Evolutionary conservation across 257 asterid species (phyloP), one percentile per base, ranked within the genome.

Genomic region (Paraleonurus japonicus): DNA sequence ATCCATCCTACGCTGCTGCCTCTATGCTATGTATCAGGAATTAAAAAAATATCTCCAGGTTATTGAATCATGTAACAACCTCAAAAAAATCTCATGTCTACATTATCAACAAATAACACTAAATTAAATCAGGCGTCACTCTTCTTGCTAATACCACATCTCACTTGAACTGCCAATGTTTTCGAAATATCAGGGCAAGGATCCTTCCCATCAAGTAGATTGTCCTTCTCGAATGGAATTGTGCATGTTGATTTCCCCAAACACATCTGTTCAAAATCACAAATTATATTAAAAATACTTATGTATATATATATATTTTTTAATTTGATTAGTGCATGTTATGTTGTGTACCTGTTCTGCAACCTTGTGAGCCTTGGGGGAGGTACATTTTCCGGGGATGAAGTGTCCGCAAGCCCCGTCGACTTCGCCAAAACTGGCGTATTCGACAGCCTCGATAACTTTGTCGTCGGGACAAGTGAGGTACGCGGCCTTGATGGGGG

Each of bases 391-490:
- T 0, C 99, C 96, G 0, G 22, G 48, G 0, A 2, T 1, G 19
- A 83, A 85, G n/a, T 68, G 32, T 3, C 99, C 99, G 5, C 99
- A 95, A 5, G 86, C 89, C 16, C 97, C 98, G 1, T 76, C 85
- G 3, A 82, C 74, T 33, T 83, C 74, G 0, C 99, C 98, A 41
- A 79, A 95, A 45, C 87, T 83, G 0, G 84, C 98, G 19, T 86
- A 89, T 20, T 89, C 95, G 2, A 95, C 81, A 5, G 63, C 78
- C 15, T 74, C 80, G 7, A 95, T 72, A 1, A 85, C 35, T 67
- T 87, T 85, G n/a, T 65, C 13, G 1, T 77, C 85, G 1, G 92
- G 95, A 53, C 98, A 95, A 11, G 50, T 66, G 28, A 92, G 79
- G n/a, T 79, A 75, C 0, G 92, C 96, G 3, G 90, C 72, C 64